These are phyloP conservation scores for Platismatia glauca DNA, from an alignment of 495 filamentous ascomycete species.

Conservation along the genomic window DNA sequence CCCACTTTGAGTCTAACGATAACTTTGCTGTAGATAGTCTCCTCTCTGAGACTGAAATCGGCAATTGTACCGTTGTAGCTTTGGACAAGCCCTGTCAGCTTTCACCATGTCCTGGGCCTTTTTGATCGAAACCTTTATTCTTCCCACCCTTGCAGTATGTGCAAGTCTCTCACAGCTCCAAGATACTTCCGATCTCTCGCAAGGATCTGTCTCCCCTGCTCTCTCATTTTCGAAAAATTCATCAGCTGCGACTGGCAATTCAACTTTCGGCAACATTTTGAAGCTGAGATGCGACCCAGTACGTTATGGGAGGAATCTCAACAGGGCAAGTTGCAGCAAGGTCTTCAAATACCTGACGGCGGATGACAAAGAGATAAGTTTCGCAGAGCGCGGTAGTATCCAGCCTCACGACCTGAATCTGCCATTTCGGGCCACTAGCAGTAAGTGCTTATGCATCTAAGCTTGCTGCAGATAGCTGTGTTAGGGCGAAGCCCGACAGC, in stretches of 20 bases:
- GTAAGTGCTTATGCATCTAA: background rate
- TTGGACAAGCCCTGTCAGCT: no score
- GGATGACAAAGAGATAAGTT: background rate
- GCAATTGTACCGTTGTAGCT: no score
- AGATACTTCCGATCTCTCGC: background rate
- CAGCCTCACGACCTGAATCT: background rate
- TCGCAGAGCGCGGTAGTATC: background rate
- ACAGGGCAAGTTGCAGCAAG: background rate
- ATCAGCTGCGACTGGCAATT: background rate
- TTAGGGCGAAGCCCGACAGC: background rate
- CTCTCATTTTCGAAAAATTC: background rate
- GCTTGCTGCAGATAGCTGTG: background rate
- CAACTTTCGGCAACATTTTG: background rate
- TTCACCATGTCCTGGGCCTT: background rate
- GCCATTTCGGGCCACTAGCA: background rate
- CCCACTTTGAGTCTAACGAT: no score
- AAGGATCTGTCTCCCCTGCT: background rate
- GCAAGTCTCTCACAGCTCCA: background rate
- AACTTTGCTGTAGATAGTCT: no score
- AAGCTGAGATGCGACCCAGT: background rate
- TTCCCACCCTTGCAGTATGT: background rate
- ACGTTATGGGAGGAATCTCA: background rate
- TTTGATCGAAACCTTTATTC: background rate
- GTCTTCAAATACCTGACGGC: background rate
- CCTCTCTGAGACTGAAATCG: no score